Base-by-base conservation (phyloP, 2,329 filamentous ascomycete species). In the Bipolaris bicolor region DNA sequence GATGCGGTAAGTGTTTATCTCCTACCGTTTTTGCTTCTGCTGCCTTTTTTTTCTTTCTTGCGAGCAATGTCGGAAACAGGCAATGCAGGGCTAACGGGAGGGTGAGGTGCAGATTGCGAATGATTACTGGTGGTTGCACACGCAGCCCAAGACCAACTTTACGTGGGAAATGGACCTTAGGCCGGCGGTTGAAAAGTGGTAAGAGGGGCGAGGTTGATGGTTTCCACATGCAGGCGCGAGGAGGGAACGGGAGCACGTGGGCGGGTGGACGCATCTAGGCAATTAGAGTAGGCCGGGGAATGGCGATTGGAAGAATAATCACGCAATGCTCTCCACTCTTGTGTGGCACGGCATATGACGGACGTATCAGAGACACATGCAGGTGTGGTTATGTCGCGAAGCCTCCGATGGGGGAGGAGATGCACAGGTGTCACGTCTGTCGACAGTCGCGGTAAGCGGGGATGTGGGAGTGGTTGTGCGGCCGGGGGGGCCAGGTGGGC, bases 141-240 rank as follows among this genome's bases (percentile, higher is more conserved):
- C 87, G 0, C 92, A 97, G 79, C 90, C 88, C 31, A 84, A 86
- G 65, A 91, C 89, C 5, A 86, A 86, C 2, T 96, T 94, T 69
- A 92, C 90, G 0, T 90, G 91, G 71, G 91, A 96, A 78, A 76
- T 96, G 65, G 92, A 96, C 76, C 79, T 93, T 29, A 82, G 92
- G 61, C 91, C 92, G 1, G 92, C 86, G 75, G 81, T 92, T 50
- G 92, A 96, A 81, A 96, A 93, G 75, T 96, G 90, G 82, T 93
- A 83, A 58, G 16, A 11, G 4, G 6, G 18, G n/a, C 9, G 16
- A 13, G 20, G 5, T 15, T 29, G 16, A 37, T 41, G 52, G 40
- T 18, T 18, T 33, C 3, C n/a, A 1, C 11, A 20, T 7, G 43
- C n/a, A 10, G 24, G 20, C 40, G n/a, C 26, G 26, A 29, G 26